Conservation (phyloP, 148 eudicot species). For the Cornus suecica region DNA sequence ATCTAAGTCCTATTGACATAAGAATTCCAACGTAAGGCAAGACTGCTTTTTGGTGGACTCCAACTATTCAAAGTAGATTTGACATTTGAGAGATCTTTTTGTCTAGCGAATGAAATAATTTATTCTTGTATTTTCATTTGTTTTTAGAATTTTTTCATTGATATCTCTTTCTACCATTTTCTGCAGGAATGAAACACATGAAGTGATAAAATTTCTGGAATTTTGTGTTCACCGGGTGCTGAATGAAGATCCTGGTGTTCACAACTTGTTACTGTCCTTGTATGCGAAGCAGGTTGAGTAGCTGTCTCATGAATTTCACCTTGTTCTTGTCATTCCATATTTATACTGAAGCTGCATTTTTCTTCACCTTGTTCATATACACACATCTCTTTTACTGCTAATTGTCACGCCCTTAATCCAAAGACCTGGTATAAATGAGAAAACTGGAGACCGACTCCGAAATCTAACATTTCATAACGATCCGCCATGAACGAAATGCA, state of each 20-base stretch:
- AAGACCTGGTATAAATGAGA: no score
- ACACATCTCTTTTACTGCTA: not conserved
- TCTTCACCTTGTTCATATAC: not conserved
- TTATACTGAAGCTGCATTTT: not conserved
- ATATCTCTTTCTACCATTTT: conserved; percentile 4
- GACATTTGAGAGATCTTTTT: not conserved
- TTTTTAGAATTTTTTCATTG: not conserved
- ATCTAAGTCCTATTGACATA: no score
- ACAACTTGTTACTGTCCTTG: conserved; percentile 89
- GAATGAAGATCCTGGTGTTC: conserved; percentile 98
- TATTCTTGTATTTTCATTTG: not conserved
- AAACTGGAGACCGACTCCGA: no score
- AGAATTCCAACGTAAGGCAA: not conserved
- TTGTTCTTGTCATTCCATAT: not conserved
- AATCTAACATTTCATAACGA: no score
- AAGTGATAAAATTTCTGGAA: conserved; percentile 93
- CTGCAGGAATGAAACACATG: conserved; percentile 98
- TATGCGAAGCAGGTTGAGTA: conserved; percentile 85
- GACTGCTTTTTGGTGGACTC: not conserved
- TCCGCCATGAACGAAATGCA: no score
- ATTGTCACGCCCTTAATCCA: no score
- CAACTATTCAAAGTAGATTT: not conserved
- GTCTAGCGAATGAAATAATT: not conserved
- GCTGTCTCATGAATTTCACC: not conserved
- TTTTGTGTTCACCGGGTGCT: conserved; percentile 82